These are phyloP conservation scores for Gaeumannomyces tritici DNA, from an alignment of 2,329 filamentous ascomycete species.

Conservation along the genomic window DNA sequence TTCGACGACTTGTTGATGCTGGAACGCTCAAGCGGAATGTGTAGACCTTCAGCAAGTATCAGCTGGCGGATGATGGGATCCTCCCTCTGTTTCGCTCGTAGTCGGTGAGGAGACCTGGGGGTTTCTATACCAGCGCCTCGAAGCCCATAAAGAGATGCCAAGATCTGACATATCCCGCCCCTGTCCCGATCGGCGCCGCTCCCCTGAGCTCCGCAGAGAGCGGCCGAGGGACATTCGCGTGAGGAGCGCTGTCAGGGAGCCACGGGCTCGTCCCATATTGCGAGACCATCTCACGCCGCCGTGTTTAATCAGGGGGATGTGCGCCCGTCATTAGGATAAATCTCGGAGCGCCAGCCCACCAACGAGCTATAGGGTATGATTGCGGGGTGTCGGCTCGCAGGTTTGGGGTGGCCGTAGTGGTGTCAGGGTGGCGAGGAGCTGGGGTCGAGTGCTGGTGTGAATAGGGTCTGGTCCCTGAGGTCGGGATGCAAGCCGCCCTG, in stretches of 20 bases:
- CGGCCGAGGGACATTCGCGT: not conserved
- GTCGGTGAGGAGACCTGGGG: not conserved
- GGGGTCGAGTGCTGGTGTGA: not conserved
- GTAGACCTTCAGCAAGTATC: not conserved
- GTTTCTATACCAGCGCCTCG: not conserved
- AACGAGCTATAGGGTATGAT: not conserved
- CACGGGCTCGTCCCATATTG: not conserved
- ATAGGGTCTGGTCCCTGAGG: not conserved
- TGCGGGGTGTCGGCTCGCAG: not conserved
- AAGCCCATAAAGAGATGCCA: not conserved
- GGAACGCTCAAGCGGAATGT: not conserved
- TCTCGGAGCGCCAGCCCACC: not conserved
- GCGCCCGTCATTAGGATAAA: slow-evolving; percentile 1
- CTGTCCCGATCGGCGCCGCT: not conserved
- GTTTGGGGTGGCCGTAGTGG: not conserved
- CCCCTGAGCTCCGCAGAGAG: not conserved
- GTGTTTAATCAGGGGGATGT: not conserved
- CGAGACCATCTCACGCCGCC: not conserved
- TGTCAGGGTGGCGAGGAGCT: not conserved
- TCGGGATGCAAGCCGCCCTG: not conserved
- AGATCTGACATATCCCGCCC: not conserved
- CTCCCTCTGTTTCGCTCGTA: not conserved
- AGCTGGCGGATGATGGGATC: not conserved
- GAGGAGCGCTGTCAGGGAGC: not conserved
- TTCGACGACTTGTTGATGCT: not conserved